Conservation (phyloP, 257 asterid species). For the Nicotiana otophora region DNA sequence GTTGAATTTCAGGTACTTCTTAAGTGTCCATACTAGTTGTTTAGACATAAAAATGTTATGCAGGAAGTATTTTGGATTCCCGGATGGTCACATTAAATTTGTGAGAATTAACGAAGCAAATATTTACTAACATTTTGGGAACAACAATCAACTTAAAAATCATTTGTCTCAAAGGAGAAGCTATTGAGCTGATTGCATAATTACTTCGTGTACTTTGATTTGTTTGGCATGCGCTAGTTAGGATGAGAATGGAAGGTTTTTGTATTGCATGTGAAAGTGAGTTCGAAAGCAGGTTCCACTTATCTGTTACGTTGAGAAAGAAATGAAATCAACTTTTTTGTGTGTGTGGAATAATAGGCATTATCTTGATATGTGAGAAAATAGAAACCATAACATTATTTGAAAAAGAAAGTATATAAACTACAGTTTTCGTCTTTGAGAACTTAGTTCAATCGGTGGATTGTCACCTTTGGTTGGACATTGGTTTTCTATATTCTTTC, state of each 20-base stretch:
- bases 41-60: background rate
- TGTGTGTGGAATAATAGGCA: no score
- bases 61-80: background rate
- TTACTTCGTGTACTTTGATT: no score
- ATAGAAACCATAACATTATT: background rate
- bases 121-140: background rate
- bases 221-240: background rate
- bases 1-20: constrained; percentile 76
- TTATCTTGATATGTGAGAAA: background rate
- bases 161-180: background rate
- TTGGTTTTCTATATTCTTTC: background rate
- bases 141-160: background rate
- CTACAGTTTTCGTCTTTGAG: background rate
- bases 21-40: background rate
- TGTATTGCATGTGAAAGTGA: no score
- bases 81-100: background rate
- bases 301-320: no score
- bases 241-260: background rate
- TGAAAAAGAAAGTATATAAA: background rate
- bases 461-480: background rate
- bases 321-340: no score
- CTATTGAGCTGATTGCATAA: background rate
- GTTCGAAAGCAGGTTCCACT: no score
- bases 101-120: background rate
- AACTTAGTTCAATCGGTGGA: background rate